Conservation (phyloP, 768 basidiomycete genomes). For the Grammothele lineata region DNA sequence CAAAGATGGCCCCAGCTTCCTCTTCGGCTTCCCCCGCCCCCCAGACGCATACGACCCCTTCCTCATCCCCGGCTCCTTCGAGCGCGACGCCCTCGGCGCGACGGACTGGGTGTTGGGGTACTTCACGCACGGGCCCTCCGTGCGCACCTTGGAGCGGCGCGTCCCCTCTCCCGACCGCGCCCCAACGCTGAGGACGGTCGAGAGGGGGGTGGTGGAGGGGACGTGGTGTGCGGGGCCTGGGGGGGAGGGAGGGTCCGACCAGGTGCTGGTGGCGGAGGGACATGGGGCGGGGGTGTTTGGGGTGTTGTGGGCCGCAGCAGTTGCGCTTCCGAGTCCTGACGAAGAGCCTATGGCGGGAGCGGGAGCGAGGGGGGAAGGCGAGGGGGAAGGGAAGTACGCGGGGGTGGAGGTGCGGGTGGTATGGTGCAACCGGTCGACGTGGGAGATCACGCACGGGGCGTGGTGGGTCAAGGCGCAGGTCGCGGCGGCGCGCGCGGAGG, state of each 20-base stretch:
- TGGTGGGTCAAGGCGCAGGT: not conserved
- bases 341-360: not conserved
- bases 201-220: slow-evolving; percentile 6
- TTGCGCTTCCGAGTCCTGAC: not conserved
- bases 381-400: not conserved
- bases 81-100: not conserved
- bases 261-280: slow-evolving; percentile 1
- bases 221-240: not conserved
- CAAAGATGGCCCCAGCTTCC: not conserved
- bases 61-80: not conserved
- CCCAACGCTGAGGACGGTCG: slow-evolving; percentile 1
- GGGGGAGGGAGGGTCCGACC: not conserved
- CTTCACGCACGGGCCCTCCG: slow-evolving; percentile 1
- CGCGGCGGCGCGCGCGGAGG: not conserved
- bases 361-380: slow-evolving; percentile 1
- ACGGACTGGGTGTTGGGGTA: slow-evolving; percentile 7
- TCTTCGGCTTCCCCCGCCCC: not conserved
- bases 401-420: not conserved
- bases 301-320: slow-evolving; percentile 7
- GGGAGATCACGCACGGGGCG: not conserved
- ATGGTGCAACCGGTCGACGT: not conserved
- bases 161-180: slow-evolving; percentile 8
- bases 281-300: slow-evolving; percentile 2
- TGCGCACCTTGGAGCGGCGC: not conserved
- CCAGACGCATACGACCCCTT: slow-evolving; percentile 3